Percentiles rank a stretch among this genome's conserved stretches.
phyloP scores from a whole-genome alignment of 495 filamentous ascomycete species.

The Penicillium crystallinum region DNA sequence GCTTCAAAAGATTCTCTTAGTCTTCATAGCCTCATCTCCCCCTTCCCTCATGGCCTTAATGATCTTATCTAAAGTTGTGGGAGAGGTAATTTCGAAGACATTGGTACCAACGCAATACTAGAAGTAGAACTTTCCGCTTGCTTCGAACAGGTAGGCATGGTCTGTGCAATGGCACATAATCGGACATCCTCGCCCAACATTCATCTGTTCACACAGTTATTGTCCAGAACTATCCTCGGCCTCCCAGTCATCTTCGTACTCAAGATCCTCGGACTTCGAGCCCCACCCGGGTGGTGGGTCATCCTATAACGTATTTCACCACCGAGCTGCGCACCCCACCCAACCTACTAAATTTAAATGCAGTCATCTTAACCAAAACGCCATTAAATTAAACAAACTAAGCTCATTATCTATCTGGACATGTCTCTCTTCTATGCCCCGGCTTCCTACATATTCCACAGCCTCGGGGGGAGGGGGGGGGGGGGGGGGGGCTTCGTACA shows the following conservation, averaged over 20 bases:
- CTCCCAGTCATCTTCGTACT: conserved; percentile 5
- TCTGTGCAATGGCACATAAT: conserved; percentile 6
- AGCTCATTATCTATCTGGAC: no score
- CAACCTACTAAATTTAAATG: no score
- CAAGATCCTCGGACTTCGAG: conserved; percentile 7
- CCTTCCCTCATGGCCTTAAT: conserved; percentile 1
- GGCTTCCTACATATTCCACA: no score
- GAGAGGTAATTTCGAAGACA: background rate
- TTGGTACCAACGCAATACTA: background rate
- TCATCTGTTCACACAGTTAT: background rate
- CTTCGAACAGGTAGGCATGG: conserved; percentile 4
- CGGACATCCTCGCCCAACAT: conserved; percentile 2
- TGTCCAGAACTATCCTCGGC: conserved; percentile 3
- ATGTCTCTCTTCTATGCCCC: no score
- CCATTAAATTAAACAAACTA: no score
- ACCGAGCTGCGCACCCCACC: no score
- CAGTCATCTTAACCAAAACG: no score
- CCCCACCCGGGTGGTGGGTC: conserved; percentile 8
- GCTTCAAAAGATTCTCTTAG: background rate
- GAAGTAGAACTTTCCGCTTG: conserved; percentile 1
- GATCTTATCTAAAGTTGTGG: background rate
- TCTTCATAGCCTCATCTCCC: background rate
- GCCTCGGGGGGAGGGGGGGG: no score
- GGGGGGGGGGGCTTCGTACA: no score
- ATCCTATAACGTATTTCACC: no score